A percentile compares a stretch with the other conserved stretches of the same genome.
Evolutionary conservation across 257 asterid genomes (phyloP).

Genomic region (Lycium barbarum): DNA sequence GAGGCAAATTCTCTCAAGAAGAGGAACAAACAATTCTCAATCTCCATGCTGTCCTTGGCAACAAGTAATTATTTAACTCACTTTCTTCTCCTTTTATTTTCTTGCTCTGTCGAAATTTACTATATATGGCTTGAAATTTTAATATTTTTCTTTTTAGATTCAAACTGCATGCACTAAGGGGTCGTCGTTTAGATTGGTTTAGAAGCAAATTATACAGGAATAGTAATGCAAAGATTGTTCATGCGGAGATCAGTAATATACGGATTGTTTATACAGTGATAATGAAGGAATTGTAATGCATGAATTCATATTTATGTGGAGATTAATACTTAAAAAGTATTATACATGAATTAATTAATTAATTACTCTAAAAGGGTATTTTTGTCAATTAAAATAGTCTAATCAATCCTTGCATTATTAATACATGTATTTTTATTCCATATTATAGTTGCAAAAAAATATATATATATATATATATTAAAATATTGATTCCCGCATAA

Average conservation of each 20-base stretch:
- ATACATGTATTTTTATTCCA: neutral
- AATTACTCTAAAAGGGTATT: neutral
- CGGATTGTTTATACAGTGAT: neutral
- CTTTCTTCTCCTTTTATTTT: neutral
- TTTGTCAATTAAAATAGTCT: neutral
- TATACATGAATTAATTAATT: neutral
- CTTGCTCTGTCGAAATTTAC: neutral
- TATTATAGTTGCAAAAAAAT: too few relatives aligned
- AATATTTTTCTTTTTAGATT: too few relatives aligned
- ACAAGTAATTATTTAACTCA: conserved; percentile 50
- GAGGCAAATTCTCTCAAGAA: conserved; percentile 58
- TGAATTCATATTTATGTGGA: too few relatives aligned
- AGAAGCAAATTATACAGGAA: too few relatives aligned
- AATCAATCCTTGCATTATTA: neutral
- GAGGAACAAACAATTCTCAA: conserved; percentile 73
- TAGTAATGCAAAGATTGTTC: too few relatives aligned
- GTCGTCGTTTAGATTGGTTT: too few relatives aligned
- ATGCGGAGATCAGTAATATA: too few relatives aligned
- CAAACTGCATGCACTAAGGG: too few relatives aligned
- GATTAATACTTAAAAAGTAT: neutral
- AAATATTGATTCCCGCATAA: neutral
- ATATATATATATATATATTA: too few relatives aligned
- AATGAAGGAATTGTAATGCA: neutral
- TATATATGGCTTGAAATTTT: neutral
- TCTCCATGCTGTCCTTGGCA: conserved; percentile 71